phyloP scores from a whole-genome alignment of 352 stramenopile genomes.

The Phytophthora europaea region DNA sequence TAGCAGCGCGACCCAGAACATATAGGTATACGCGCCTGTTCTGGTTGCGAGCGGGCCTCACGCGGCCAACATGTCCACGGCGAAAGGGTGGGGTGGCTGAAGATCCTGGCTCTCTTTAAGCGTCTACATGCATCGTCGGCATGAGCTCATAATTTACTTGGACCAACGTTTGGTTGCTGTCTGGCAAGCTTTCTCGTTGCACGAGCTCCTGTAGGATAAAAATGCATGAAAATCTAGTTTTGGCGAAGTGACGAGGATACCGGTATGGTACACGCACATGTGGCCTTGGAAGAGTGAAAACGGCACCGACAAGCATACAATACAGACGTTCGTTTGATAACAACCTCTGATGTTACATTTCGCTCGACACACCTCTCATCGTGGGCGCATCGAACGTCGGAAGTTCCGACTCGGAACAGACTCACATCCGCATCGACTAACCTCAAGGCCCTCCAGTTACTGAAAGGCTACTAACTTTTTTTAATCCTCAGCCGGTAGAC shows the following conservation, averaged over 20 bases:
- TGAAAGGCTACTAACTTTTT: background rate
- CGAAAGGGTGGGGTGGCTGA: background rate
- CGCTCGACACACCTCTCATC: background rate
- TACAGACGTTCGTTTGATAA: background rate
- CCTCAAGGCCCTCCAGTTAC: background rate
- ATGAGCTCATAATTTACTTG: background rate
- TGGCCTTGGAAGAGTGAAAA: background rate
- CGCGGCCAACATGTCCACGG: background rate
- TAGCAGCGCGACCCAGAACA: background rate
- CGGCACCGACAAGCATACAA: background rate
- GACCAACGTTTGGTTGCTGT: background rate
- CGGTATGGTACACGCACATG: too few species aligned
- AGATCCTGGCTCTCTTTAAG: too few species aligned
- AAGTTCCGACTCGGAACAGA: too few species aligned
- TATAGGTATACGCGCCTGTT: background rate
- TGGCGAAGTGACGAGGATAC: background rate
- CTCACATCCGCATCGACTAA: background rate
- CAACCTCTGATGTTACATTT: background rate
- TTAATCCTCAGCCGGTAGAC: background rate
- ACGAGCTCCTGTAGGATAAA: constrained; percentile 7
- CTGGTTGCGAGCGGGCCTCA: background rate
- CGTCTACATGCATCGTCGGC: background rate
- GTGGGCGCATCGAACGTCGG: background rate
- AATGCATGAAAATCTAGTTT: constrained; percentile 20
- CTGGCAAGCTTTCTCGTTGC: background rate